Evolutionary conservation across 805 yeast genomes (phyloP).

Genomic region (Naumovozyma castellii): DNA sequence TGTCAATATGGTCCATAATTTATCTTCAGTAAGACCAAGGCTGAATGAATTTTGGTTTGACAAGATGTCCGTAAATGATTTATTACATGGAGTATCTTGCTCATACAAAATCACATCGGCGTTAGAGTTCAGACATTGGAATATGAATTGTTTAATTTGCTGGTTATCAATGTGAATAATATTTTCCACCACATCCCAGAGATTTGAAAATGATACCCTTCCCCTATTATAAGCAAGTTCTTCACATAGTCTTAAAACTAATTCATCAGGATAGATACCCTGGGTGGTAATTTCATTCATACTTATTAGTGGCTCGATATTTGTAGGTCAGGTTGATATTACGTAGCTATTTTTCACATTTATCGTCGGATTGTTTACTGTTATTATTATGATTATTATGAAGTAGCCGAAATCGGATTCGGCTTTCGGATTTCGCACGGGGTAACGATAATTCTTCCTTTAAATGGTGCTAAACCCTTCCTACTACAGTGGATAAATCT

Average conservation of each 20-base stretch:
- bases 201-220: slow-evolving; percentile 6
- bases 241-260: slow-evolving; percentile 18
- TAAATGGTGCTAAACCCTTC: too few species aligned
- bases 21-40: slow-evolving; percentile 42
- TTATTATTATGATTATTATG: too few species aligned
- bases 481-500: too few species aligned
- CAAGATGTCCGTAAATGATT: slow-evolving; percentile 1
- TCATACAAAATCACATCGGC: slow-evolving; percentile 11
- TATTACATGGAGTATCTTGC: slow-evolving; percentile 4
- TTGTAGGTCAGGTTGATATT: too few species aligned
- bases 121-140: slow-evolving; percentile 12
- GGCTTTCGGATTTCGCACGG: too few species aligned
- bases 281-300: background rate
- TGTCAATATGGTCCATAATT: slow-evolving; percentile 48
- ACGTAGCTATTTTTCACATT: too few species aligned
- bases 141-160: slow-evolving; percentile 13
- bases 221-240: slow-evolving; percentile 29
- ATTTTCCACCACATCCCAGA: slow-evolving; percentile 13
- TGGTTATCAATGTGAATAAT: slow-evolving; percentile 7
- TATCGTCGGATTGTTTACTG: too few species aligned
- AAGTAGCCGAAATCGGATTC: too few species aligned
- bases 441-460: too few species aligned
- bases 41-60: slow-evolving; percentile 3
- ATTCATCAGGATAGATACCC: slow-evolving; percentile 24
- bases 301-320: too few species aligned